Base-by-base conservation (phyloP, 192 early-diverging fungal genomes). In the Coemansia javaensis region DNA sequence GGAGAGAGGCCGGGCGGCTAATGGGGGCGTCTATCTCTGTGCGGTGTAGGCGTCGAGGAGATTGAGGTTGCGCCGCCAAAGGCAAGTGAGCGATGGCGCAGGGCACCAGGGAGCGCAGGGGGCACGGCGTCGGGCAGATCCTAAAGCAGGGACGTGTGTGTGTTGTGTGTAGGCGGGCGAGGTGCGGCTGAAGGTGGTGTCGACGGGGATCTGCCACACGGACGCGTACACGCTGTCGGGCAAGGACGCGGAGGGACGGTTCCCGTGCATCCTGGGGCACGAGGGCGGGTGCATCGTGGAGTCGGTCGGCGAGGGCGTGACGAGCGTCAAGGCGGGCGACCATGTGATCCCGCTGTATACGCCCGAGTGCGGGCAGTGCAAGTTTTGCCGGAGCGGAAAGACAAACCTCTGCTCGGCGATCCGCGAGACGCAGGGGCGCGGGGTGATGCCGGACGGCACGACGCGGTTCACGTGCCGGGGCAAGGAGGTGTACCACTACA, bases 371-470 rank as follows among this genome's bases (percentile, higher is more conserved):
- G 63, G 81, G 32, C 64, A 90, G 58, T 98, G 96, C 86, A 97
- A 97, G 76, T 95, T 98, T 77, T 98, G 96, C 81, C 92, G 79
- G 53, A 88, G 85, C 57, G 87, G 88, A 53, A 98, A 98, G 75
- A 98, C 95, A 36, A 98, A 98, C 75, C 82, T 98, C 14, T 98
- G 95, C 79, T 85, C 86, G 25, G 77, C 85, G 25, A 82, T 98
- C 30, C 81, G 95, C 45, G 82, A 82, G 25, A 98, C 93, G 24
- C 95, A 98, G 75, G 93, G 90, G 35, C 77, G 81, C 40, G 95
- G 95, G 27, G 77, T 90, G 59, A 98, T 98, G 95, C 95, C 95
- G 27, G 95, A 98, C 55, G 79, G 81, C 27, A 94, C 91, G 3
- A 81, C 84, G 12, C 82, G 95, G 30, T 98, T 98, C 66, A 83